Percentiles rank a stretch among this genome's conserved stretches.
Conservation (phyloP, 192 early-diverging fungal genomes). For the Entomortierella parvispora region DNA sequence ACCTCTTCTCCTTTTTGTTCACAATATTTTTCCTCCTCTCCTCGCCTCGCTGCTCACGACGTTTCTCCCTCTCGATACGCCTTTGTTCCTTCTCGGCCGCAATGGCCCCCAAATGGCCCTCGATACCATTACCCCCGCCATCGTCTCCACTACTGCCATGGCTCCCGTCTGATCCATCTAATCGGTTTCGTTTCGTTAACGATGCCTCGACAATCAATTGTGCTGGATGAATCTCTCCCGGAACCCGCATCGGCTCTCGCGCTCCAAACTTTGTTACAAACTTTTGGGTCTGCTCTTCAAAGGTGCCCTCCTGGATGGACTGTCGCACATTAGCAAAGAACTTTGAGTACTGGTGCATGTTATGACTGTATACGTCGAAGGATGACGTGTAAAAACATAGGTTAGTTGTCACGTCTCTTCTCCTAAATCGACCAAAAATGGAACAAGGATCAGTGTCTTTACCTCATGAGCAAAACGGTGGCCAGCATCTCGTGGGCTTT, state of each 20-base stretch:
- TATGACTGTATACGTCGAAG: constrained; percentile 27
- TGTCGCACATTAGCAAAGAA: constrained; percentile 44
- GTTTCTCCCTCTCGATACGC: too few relatives aligned
- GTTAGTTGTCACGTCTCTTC: too few relatives aligned
- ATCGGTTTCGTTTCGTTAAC: constrained; percentile 21
- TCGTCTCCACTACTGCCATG: too few relatives aligned
- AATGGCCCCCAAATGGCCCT: too few relatives aligned
- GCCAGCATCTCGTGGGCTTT: constrained; percentile 82
- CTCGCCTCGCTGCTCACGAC: too few relatives aligned
- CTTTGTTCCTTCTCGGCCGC: too few relatives aligned
- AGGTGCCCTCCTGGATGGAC: constrained; percentile 25
- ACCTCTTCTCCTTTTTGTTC: too few relatives aligned
- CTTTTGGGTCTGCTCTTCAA: constrained; percentile 8
- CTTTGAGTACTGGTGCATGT: constrained; percentile 44
- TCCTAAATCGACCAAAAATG: too few relatives aligned
- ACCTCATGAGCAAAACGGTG: constrained; percentile 76
- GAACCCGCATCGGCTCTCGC: constrained; percentile 22
- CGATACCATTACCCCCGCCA: too few relatives aligned
- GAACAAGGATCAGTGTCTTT: constrained; percentile 3
- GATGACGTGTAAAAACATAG: background rate
- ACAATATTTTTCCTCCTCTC: too few relatives aligned
- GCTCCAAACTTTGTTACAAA: constrained; percentile 19
- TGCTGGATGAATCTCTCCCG: constrained; percentile 25
- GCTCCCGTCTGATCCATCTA: too few relatives aligned
- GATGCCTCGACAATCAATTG: constrained; percentile 39